These are phyloP conservation scores for Ophiostoma sp. DNA, from an alignment of 2,329 filamentous ascomycete species.

Conservation along the genomic window DNA sequence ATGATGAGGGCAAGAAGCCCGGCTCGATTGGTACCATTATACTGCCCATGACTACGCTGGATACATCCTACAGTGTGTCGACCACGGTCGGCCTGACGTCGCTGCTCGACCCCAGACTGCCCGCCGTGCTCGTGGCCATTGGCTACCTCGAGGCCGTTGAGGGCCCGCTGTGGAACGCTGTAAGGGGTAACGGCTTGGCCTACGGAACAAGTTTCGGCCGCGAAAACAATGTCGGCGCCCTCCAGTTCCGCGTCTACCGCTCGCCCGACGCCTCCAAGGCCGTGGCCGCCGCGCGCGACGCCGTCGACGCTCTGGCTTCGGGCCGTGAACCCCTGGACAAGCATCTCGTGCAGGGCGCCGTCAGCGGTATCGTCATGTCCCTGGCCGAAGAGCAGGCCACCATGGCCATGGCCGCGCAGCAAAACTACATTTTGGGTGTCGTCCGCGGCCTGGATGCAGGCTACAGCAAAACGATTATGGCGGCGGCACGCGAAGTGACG, in stretches of 20 bases:
- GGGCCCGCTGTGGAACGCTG: slow-evolving; percentile 89
- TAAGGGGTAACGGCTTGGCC: slow-evolving; percentile 88
- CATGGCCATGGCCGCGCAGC: slow-evolving; percentile 76
- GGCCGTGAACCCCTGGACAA: slow-evolving; percentile 74
- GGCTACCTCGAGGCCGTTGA: slow-evolving; percentile 92
- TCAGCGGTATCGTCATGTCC: slow-evolving; percentile 81
- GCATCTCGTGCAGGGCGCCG: slow-evolving; percentile 82
- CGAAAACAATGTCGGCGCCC: slow-evolving; percentile 73
- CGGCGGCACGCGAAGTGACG: slow-evolving; percentile 74
- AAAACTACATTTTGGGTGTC: slow-evolving; percentile 81
- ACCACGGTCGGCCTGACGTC: slow-evolving; percentile 72
- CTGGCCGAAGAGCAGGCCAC: slow-evolving; percentile 89
- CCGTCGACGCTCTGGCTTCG: slow-evolving; percentile 72
- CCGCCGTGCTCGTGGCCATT: slow-evolving; percentile 82
- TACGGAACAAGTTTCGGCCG: slow-evolving; percentile 82
- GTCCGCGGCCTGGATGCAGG: slow-evolving; percentile 73
- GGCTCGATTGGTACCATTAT: slow-evolving; percentile 74
- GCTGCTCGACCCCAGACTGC: slow-evolving; percentile 74
- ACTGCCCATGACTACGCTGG: slow-evolving; percentile 86
- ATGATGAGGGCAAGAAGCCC: slow-evolving; percentile 69
- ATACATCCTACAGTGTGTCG: slow-evolving; percentile 84
- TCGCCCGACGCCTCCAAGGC: slow-evolving; percentile 88
- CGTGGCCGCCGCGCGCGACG: slow-evolving; percentile 71
- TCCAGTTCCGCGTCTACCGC: slow-evolving; percentile 85
- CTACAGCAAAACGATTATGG: slow-evolving; percentile 75